These are phyloP conservation scores for Ceratobasidium sp. DNA, from an alignment of 1,284 basidiomycete species.

Conservation along the genomic window DNA sequence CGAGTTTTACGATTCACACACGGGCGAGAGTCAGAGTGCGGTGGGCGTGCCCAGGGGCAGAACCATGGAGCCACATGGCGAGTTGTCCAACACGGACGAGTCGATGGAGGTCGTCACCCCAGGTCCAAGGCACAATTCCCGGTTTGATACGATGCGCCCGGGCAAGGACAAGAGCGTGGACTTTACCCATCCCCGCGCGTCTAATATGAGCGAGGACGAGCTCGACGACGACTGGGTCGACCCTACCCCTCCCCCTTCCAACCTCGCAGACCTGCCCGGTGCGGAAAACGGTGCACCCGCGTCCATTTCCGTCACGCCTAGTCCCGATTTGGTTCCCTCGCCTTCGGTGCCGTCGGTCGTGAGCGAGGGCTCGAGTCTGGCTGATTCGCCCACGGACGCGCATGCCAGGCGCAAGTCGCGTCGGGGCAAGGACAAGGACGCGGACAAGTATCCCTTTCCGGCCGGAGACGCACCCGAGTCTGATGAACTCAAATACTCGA, in stretches of 20 bases:
- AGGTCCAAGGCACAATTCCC: slow-evolving; percentile 29
- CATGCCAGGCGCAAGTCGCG: slow-evolving; percentile 18
- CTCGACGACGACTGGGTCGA: slow-evolving; percentile 40
- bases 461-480: slow-evolving; percentile 25
- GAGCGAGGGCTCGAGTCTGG: slow-evolving; percentile 8
- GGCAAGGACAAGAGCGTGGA: slow-evolving; percentile 8
- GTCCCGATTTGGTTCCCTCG: slow-evolving; percentile 27
- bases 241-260: slow-evolving; percentile 24
- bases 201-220: slow-evolving; percentile 23
- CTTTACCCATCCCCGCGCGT: background rate
- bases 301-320: slow-evolving; percentile 27
- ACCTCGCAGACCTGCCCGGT: slow-evolving; percentile 16
- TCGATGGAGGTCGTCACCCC: slow-evolving; percentile 37
- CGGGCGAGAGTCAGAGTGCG: slow-evolving; percentile 55
- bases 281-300: slow-evolving; percentile 28
- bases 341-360: slow-evolving; percentile 23
- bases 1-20: slow-evolving; percentile 66
- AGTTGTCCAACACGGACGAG: slow-evolving; percentile 40
- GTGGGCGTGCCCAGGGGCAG: slow-evolving; percentile 52
- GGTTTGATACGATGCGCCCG: slow-evolving; percentile 12
- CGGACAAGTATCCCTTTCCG: slow-evolving; percentile 38
- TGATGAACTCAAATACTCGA: slow-evolving; percentile 6
- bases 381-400: slow-evolving; percentile 29
- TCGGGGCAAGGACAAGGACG: background rate
- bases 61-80: slow-evolving; percentile 49